These are phyloP conservation scores for Acer campestre DNA, from an alignment of 345 rosid genomes.

Conservation along the genomic window DNA sequence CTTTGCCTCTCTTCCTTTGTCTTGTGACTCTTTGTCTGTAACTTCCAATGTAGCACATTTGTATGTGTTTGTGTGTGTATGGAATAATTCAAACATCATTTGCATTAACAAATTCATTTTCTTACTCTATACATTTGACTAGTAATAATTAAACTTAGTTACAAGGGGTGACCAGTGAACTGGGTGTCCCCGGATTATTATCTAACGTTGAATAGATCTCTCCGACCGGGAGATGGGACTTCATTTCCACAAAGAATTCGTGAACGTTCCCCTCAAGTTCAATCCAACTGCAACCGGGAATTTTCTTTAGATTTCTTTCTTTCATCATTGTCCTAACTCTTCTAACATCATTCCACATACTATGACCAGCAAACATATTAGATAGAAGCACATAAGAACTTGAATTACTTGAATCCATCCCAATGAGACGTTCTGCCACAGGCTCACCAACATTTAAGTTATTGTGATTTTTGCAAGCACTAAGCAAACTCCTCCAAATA, in stretches of 20 bases:
- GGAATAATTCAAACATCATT: background rate
- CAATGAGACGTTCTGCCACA: slow-evolving; percentile 34
- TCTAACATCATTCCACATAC: slow-evolving; percentile 40
- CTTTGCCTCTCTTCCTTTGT: slow-evolving; percentile 1
- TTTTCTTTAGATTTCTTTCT: slow-evolving; percentile 34
- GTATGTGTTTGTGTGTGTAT: background rate
- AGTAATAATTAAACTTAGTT: slow-evolving; percentile 2
- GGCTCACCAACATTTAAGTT: slow-evolving; percentile 30
- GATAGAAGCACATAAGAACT: slow-evolving; percentile 47
- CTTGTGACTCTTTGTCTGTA: background rate
- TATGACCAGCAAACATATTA: slow-evolving; percentile 45
- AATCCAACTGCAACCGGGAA: slow-evolving; percentile 52
- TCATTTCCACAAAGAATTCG: slow-evolving; percentile 43
- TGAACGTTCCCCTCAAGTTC: slow-evolving; percentile 46
- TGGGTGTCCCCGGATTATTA: slow-evolving; percentile 16
- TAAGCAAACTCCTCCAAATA: slow-evolving; percentile 45
- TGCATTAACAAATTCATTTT: slow-evolving; percentile 12
- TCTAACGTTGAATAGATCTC: slow-evolving; percentile 38
- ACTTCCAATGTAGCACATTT: background rate
- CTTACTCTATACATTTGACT: background rate
- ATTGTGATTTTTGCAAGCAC: slow-evolving; percentile 39
- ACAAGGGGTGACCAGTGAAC: slow-evolving; percentile 21
- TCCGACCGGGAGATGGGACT: slow-evolving; percentile 33
- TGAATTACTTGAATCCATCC: slow-evolving; percentile 28
- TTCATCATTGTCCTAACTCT: slow-evolving; percentile 46